Evolutionary conservation across 73 alveolate genomes (phyloP), one percentile per base, ranked within the genome.

Genomic region (Paramecium octaurelia): DNA sequence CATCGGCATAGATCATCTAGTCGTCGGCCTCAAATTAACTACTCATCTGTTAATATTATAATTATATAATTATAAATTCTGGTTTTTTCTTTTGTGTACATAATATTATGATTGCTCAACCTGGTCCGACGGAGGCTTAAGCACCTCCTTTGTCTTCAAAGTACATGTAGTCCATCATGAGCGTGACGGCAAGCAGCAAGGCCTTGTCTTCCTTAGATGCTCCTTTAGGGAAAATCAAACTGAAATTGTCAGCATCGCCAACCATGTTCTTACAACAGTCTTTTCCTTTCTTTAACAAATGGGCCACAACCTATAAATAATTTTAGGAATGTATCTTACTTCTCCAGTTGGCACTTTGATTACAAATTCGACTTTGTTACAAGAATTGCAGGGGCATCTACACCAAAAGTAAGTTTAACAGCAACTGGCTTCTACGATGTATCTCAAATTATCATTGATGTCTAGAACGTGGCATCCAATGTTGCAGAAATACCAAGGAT

Each of bases 91-190:
- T 3, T 18, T 18, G 2, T 54, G 31, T 54, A 35, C 21, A 14
- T 3, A 4, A 48, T 14, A 48, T 48, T 3, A 54, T 54, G 34
- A 54, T n/a, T 0, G 31, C 35, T 68, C 84, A 68, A 9, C 27
- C 50, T 68, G 46, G 50, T 12, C 46, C 46, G 24, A 68, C 84
- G 16, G 40, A 21, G 10, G 50, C 20, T 31, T 34, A 11, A 31
- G 84, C 40, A 11, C 84, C 70, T 3, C 43, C 31, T 87, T 87
- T 87, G 21, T 87, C 86, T 87, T 89, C 94, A 60, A 89, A 89
- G 36, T 89, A 89, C 80, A 43, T 89, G 31, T 89, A 89, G 44
- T 89, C 94, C 50, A 89, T 21, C 58, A 89, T 44, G 10, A 89
- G 84, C 10, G 92, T 29, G n/a, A 77, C 94, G 6, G 94, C 90